A percentile compares a stretch with the other conserved stretches of the same genome.
Conservation (phyloP, 345 rosid genomes). For the Theobroma cacao region DNA sequence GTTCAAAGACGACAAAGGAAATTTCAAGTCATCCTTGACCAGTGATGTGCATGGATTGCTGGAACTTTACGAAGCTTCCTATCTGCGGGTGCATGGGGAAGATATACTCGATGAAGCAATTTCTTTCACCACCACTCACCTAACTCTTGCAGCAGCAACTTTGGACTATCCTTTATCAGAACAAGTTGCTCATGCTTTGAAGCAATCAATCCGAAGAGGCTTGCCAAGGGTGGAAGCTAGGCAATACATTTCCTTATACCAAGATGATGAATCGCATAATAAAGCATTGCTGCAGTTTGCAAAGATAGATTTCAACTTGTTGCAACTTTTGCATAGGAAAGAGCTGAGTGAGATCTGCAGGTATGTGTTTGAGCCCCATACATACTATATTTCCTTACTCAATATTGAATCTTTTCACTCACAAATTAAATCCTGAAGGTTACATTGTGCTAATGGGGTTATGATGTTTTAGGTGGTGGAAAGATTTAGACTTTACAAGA, state of each 20-base stretch:
- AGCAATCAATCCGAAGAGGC: conserved; percentile 19
- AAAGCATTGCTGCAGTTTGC: conserved; percentile 23
- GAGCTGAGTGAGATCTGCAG: conserved; percentile 22
- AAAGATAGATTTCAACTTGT: conserved; percentile 32
- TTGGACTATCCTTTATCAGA: background rate
- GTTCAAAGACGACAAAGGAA: conserved; percentile 21
- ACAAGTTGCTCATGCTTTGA: background rate
- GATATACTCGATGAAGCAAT: background rate
- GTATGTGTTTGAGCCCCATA: conserved; percentile 14
- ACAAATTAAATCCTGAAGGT: background rate
- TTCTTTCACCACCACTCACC: background rate
- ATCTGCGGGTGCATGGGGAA: conserved; percentile 11
- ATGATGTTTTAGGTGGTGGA: background rate
- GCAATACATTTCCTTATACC: conserved; percentile 17
- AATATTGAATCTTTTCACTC: no score
- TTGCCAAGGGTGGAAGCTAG: conserved; percentile 25
- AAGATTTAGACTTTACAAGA: background rate
- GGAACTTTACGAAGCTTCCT: conserved; percentile 29
- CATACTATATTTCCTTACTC: no score
- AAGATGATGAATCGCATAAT: background rate
- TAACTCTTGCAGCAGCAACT: background rate
- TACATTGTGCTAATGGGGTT: background rate
- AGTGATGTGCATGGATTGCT: conserved; percentile 21
- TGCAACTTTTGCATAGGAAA: conserved; percentile 23
- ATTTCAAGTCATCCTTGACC: conserved; percentile 15